Percentiles rank a stretch among this genome's conserved stretches.
Conservation (phyloP, 345 rosid species). For the Sonneratia caseolaris region DNA sequence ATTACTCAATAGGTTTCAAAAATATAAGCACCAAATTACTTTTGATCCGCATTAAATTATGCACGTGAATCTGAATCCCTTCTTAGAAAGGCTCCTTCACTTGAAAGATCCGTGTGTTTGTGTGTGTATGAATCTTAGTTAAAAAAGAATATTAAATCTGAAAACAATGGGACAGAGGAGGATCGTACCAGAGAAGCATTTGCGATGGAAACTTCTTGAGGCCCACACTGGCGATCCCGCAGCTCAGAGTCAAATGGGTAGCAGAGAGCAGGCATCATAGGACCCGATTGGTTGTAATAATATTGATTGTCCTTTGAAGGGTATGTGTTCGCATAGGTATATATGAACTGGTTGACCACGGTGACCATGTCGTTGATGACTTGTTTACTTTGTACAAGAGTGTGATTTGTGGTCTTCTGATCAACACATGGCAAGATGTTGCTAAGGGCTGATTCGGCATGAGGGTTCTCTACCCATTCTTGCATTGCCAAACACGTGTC, state of each 20-base stretch:
- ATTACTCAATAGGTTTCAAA: too few relatives aligned
- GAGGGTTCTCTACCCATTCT: conserved; percentile 89
- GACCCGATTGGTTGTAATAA: conserved; percentile 83
- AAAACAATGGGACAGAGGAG: background rate
- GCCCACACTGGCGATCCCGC: conserved; percentile 49
- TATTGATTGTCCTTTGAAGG: conserved; percentile 40
- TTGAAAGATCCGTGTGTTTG: too few relatives aligned
- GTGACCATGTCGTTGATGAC: conserved; percentile 70
- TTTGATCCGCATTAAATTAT: too few relatives aligned
- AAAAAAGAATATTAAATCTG: background rate
- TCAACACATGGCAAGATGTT: conserved; percentile 94
- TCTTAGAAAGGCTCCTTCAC: too few relatives aligned
- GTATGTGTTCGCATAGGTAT: conserved; percentile 64
- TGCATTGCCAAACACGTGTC: conserved; percentile 91
- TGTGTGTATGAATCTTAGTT: background rate
- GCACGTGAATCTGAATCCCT: too few relatives aligned
- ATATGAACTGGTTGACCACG: conserved; percentile 73
- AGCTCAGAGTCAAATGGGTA: conserved; percentile 56
- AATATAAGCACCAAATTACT: too few relatives aligned
- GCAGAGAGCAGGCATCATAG: conserved; percentile 82
- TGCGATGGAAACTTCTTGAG: conserved; percentile 59
- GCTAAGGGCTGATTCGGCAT: conserved; percentile 81
- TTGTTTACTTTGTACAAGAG: conserved; percentile 82
- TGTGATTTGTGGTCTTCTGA: conserved; percentile 71
- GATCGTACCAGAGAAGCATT: conserved; percentile 70